These are phyloP conservation scores for Coemansia sp. DNA, from an alignment of 192 early-diverging fungal species.

Conservation along the genomic window DNA sequence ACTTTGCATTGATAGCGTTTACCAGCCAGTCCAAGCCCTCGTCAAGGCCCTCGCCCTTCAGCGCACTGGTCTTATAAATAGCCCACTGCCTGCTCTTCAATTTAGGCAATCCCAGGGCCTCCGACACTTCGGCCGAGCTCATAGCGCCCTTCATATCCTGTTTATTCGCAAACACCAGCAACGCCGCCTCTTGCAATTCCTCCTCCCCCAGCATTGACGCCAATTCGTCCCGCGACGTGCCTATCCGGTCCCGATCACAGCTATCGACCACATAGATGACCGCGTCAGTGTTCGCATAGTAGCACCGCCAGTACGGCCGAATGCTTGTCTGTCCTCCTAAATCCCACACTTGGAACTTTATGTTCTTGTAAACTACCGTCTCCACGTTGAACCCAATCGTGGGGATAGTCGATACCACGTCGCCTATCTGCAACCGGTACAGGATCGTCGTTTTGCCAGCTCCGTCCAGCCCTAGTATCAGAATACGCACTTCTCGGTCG, in stretches of 20 bases:
- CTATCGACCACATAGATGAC: slow-evolving; percentile 89
- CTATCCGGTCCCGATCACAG: slow-evolving; percentile 82
- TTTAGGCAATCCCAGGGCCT: slow-evolving; percentile 80
- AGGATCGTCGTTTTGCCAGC: slow-evolving; percentile 61
- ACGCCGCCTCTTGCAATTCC: slow-evolving; percentile 79
- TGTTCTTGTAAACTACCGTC: slow-evolving; percentile 84
- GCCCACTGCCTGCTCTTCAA: slow-evolving; percentile 93
- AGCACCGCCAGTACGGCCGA: slow-evolving; percentile 83
- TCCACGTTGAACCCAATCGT: slow-evolving; percentile 83
- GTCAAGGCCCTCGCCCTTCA: slow-evolving; percentile 79
- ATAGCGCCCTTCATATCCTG: slow-evolving; percentile 80
- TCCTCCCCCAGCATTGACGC: slow-evolving; percentile 80
- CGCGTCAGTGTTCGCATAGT: slow-evolving; percentile 82
- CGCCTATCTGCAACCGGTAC: slow-evolving; percentile 60
- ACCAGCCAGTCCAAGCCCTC: slow-evolving; percentile 86
- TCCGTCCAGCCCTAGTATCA: slow-evolving; percentile 60
- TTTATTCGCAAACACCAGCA: slow-evolving; percentile 86
- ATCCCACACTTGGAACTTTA: slow-evolving; percentile 83
- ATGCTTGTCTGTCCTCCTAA: slow-evolving; percentile 93
- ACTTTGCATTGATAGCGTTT: background rate
- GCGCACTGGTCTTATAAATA: slow-evolving; percentile 83
- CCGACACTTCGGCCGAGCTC: slow-evolving; percentile 92
- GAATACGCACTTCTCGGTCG: slow-evolving; percentile 61
- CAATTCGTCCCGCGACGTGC: slow-evolving; percentile 80
- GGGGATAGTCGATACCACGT: slow-evolving; percentile 59